Conservation (phyloP, 306 rosid genomes). For the Calophaca sinica region DNA sequence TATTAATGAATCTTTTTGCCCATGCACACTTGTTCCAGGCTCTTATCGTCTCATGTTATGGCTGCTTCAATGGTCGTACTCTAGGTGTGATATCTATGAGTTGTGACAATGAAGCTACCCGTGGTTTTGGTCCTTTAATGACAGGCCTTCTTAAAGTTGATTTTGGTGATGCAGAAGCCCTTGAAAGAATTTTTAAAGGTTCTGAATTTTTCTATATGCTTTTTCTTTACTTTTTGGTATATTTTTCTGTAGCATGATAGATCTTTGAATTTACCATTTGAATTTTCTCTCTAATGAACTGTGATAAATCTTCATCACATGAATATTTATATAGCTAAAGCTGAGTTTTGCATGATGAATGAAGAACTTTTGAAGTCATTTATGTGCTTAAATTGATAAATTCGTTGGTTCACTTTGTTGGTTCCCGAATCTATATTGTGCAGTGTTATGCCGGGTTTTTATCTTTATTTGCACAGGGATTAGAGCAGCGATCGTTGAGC, state of each 20-base stretch:
- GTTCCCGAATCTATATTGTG: too few species aligned
- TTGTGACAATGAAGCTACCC: constrained; percentile 96
- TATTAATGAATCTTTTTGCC: constrained; percentile 38
- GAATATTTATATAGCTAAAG: too few species aligned
- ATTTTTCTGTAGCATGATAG: constrained; percentile 36
- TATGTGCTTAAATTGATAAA: too few species aligned
- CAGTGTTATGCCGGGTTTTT: too few species aligned
- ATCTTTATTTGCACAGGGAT: too few species aligned
- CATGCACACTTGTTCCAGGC: constrained; percentile 64
- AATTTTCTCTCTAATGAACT: constrained; percentile 46
- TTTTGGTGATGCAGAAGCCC: constrained; percentile 85
- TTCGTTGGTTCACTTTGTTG: too few species aligned
- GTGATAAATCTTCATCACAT: too few species aligned
- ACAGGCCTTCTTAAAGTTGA: constrained; percentile 95
- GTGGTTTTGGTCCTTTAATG: constrained; percentile 90
- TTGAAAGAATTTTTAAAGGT: constrained; percentile 88
- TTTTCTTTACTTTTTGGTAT: neutral
- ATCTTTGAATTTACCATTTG: constrained; percentile 31
- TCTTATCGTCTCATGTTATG: constrained; percentile 94
- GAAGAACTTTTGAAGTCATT: too few species aligned
- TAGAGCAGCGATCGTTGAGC: too few species aligned
- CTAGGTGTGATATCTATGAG: constrained; percentile 95
- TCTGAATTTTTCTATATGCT: constrained; percentile 11
- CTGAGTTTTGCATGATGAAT: too few species aligned
- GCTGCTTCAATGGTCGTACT: constrained; percentile 99